Evolutionary conservation across 1,284 basidiomycete genomes (phyloP), one percentile per base, ranked within the genome.

Genomic region (Grifola frondosa): DNA sequence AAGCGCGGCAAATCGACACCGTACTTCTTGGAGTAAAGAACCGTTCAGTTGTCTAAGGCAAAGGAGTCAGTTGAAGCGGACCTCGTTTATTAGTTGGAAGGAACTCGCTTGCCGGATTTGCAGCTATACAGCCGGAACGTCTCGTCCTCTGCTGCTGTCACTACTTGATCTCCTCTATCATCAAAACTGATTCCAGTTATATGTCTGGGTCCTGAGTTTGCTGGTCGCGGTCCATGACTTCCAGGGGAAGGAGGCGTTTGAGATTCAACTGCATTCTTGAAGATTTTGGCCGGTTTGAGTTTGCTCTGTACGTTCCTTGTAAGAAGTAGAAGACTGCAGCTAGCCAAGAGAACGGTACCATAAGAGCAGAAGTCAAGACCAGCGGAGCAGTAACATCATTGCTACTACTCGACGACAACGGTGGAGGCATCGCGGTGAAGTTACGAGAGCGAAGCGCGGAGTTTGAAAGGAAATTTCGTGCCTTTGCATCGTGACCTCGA

Each of bases 141-240:
- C 67, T 98, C 95, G 61, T 99, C 96, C 61, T 97, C 89, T n/a
- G 77, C 84, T 1, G 92, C 87, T 5, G 93, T 96, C 28, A 98
- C 75, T 30, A 96, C 69, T 47, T 80, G 76, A 52, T 94, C 88
- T 5, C 97, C 97, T 57, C 80, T 72, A 61, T 97, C 93, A 62
- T 98, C 96, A 62, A 96, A 99, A 23, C 80, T 78, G 21, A 97
- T 76, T 10, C 91, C 89, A 1, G 92, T 97, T 38, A 97, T 88
- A 59, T 90, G 86, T 49, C 79, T 69, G 23, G 78, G 77, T 3
- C 73, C 73, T 17, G 64, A 46, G 51, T 67, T 70, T 44, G 68
- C 57, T 38, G 73, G 63, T 40, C 71, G 64, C 28, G 63, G 50
- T 30, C 68, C 57, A 33, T 67, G 65, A 28, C 65, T 62, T 22